These are phyloP conservation scores for Ophiocordyceps australis DNA, from an alignment of 2,329 filamentous ascomycete species.

Conservation along the genomic window DNA sequence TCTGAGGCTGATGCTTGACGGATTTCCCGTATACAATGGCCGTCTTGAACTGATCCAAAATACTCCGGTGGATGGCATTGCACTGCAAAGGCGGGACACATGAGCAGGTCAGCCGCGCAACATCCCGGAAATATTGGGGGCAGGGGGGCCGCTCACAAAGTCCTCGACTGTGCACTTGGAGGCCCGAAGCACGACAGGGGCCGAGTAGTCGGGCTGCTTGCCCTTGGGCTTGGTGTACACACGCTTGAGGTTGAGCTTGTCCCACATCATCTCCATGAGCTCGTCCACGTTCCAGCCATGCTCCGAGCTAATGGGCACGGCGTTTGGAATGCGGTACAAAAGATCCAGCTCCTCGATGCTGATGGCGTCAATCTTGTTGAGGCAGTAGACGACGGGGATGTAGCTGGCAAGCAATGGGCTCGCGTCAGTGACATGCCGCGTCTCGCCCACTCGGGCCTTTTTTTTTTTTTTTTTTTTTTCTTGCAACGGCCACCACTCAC, in stretches of 20 bases:
- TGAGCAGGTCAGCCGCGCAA: conserved; percentile 11
- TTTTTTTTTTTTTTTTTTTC: too few relatives aligned
- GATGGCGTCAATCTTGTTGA: conserved; percentile 98
- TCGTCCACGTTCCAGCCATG: conserved; percentile 98
- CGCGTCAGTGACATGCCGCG: neutral
- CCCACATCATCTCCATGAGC: conserved; percentile 96
- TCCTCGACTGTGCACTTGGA: conserved; percentile 83
- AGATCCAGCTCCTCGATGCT: conserved; percentile 95
- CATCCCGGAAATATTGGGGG: neutral
- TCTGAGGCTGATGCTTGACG: conserved; percentile 95
- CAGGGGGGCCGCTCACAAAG: conserved; percentile 50
- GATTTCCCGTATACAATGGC: conserved; percentile 96
- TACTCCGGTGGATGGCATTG: conserved; percentile 91
- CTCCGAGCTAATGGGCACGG: conserved; percentile 92
- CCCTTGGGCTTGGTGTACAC: conserved; percentile 99
- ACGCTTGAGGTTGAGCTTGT: conserved; percentile 76
- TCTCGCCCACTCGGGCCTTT: too few relatives aligned
- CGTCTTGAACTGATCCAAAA: conserved; percentile 86
- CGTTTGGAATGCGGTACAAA: conserved; percentile 90
- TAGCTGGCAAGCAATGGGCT: conserved; percentile 37
- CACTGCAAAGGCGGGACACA: conserved; percentile 58
- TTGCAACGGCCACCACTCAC: too few relatives aligned
- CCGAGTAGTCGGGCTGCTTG: conserved; percentile 76
- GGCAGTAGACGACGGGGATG: conserved; percentile 95
- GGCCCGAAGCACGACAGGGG: conserved; percentile 75